Evolutionary conservation across 2,329 filamentous ascomycete species (phyloP).

Genomic region (Didymella segeticola): DNA sequence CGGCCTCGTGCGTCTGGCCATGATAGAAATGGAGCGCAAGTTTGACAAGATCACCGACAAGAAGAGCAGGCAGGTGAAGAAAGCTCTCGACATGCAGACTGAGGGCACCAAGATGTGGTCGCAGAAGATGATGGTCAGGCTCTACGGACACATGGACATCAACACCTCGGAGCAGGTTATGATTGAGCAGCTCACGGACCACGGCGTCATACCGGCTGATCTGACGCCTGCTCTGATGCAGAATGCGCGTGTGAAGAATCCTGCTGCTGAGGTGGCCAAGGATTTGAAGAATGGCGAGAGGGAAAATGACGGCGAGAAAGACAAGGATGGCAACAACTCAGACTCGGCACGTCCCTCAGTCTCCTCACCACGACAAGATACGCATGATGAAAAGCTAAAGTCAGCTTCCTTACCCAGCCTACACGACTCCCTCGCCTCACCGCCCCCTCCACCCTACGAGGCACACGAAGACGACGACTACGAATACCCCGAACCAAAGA

Average conservation of each 20-base stretch:
- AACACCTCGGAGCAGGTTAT: slow-evolving; percentile 90
- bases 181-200: slow-evolving; percentile 95
- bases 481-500: slow-evolving; percentile 79
- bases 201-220: slow-evolving; percentile 85
- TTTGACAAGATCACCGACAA: slow-evolving; percentile 64
- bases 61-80: slow-evolving; percentile 71
- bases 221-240: slow-evolving; percentile 86
- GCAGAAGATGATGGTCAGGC: slow-evolving; percentile 95
- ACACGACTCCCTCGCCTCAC: slow-evolving; percentile 52
- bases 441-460: slow-evolving; percentile 62
- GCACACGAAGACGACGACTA: slow-evolving; percentile 70
- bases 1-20: slow-evolving; percentile 81
- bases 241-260: slow-evolving; percentile 92
- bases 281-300: slow-evolving; percentile 14
- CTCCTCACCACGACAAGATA: slow-evolving; percentile 41
- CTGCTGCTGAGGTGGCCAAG: slow-evolving; percentile 67
- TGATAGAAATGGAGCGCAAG: slow-evolving; percentile 77
- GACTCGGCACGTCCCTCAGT: slow-evolving; percentile 45
- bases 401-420: slow-evolving; percentile 43
- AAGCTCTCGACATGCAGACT: slow-evolving; percentile 70
- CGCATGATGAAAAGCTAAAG: slow-evolving; percentile 26
- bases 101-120: slow-evolving; percentile 94
- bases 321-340: slow-evolving; percentile 5
- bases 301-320: background rate
- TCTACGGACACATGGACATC: slow-evolving; percentile 98